Conservation (phyloP, 345 rosid species). For the Physaria fendleri region DNA sequence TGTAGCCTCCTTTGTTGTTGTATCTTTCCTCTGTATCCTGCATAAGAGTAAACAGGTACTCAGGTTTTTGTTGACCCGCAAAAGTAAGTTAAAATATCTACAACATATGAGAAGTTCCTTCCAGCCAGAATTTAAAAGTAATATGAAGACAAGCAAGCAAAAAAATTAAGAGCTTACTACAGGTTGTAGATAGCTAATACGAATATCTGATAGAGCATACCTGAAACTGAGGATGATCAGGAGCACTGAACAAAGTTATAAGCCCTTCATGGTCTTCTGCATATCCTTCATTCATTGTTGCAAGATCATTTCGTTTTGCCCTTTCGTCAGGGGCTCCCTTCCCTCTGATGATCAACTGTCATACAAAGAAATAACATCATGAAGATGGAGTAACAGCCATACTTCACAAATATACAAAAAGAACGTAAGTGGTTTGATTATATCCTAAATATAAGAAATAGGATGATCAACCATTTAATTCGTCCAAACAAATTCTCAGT, state of each 20-base stretch:
- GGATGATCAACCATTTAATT: background rate
- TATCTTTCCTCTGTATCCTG: constrained; percentile 30
- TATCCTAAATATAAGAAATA: background rate
- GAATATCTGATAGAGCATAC: constrained; percentile 3
- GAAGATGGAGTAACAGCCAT: constrained; percentile 5
- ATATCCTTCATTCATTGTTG: constrained; percentile 28
- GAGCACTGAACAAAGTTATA: constrained; percentile 34
- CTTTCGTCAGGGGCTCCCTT: constrained; percentile 24
- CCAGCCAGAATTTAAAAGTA: background rate
- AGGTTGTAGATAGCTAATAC: background rate
- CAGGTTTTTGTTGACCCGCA: background rate
- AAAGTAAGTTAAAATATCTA: constrained; percentile 3
- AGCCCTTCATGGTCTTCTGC: constrained; percentile 36
- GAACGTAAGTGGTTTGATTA: background rate
- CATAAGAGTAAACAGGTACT: constrained; percentile 1
- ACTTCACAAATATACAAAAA: background rate
- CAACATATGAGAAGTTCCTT: background rate
- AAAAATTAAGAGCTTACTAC: background rate
- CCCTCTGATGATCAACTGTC: constrained; percentile 35
- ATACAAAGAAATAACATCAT: constrained; percentile 9
- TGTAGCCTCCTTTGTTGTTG: constrained; percentile 33
- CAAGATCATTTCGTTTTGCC: constrained; percentile 24
- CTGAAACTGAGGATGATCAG: constrained; percentile 38
- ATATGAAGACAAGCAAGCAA: background rate
- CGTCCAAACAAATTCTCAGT: background rate